Base-by-base conservation (phyloP, 306 rosid species). In the Macrotyloma uniflorum region DNA sequence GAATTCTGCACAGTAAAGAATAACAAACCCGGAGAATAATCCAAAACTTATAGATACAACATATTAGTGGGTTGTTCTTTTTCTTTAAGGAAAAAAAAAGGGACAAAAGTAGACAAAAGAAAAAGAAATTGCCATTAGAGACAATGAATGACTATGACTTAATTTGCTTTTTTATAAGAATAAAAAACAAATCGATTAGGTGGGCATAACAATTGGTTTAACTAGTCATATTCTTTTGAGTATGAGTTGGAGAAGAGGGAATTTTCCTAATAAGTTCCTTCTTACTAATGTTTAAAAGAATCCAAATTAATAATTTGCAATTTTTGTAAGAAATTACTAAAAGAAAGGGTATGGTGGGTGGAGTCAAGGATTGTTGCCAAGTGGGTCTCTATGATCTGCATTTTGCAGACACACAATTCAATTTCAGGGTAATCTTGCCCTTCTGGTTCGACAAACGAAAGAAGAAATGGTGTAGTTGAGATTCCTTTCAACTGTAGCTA, bases 321-420 rank as follows among this genome's bases (percentile, higher is more conserved):
- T 38, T 9, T 38, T 51, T 16, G 3, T 11, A 12, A 65, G 11
- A 47, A 62, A 59, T 35, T 9, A 20, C 0, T 33, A 10, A 46
- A 10, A 42, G 15, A 18, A 47, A 26, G 5, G 19, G 33, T 49
- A 14, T 58, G n/a, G 51, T 35, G 65, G 47, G 55, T 63, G 51
- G 46, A 64, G 57, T 66, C 38, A 35, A 62, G 61, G 53, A 32
- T 35, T 23, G 75, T 75, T 80, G 28, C 47, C 3, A 1, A 55
- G 82, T 65, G 86, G 79, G 20, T 54, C 67, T 57, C 50, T 28
- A 59, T 18, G 74, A 14, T 82, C 3, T 38, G 23, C 20, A 35
- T 51, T 20, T 64, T 43, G 11, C 12, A 16, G 45, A 75, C 73
- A 81, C 63, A 66, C 1, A 36, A 68, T 50, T 35, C 45, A 71